Percentiles rank a stretch among this genome's conserved stretches.
Conservation (phyloP, 495 filamentous ascomycete species). For the Neurospora pannonica region DNA sequence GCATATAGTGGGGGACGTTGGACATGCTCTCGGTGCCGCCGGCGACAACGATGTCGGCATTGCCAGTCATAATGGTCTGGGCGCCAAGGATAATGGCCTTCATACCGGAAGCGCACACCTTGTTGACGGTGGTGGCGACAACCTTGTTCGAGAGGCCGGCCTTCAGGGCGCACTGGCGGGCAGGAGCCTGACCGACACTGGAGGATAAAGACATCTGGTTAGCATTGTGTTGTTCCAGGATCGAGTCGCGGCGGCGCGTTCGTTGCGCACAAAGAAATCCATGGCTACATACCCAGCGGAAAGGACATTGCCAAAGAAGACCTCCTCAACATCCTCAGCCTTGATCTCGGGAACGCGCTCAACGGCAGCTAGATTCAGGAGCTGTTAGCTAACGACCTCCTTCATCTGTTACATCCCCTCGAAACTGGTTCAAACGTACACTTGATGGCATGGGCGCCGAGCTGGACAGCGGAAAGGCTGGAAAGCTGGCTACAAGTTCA, state of each 20-base stretch:
- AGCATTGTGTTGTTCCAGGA: not conserved
- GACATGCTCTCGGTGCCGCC: constrained; percentile 97
- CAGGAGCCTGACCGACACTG: constrained; percentile 93
- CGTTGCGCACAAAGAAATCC: not conserved
- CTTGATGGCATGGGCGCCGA: constrained; percentile 89
- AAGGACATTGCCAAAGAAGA: constrained; percentile 96
- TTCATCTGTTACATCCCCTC: not conserved
- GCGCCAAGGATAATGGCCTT: constrained; percentile 93
- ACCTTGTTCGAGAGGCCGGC: constrained; percentile 72
- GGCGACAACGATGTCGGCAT: constrained; percentile 79
- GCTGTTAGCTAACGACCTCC: constrained; percentile 13
- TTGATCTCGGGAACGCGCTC: constrained; percentile 78
- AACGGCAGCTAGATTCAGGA: constrained; percentile 55
- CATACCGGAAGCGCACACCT: constrained; percentile 89
- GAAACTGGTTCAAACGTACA: constrained; percentile 37
- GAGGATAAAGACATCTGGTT: constrained; percentile 1
- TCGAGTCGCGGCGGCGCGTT: not conserved
- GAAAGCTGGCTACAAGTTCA: constrained; percentile 59
- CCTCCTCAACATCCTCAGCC: constrained; percentile 82
- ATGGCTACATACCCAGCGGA: constrained; percentile 76
- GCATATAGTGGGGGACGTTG: constrained; percentile 93
- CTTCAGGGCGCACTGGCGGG: constrained; percentile 82
- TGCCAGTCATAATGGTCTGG: constrained; percentile 94
- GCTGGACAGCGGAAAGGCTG: constrained; percentile 72
- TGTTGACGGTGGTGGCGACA: constrained; percentile 92